Base-by-base conservation (phyloP, 2,329 filamentous ascomycete species). In the Eutypa lata region DNA sequence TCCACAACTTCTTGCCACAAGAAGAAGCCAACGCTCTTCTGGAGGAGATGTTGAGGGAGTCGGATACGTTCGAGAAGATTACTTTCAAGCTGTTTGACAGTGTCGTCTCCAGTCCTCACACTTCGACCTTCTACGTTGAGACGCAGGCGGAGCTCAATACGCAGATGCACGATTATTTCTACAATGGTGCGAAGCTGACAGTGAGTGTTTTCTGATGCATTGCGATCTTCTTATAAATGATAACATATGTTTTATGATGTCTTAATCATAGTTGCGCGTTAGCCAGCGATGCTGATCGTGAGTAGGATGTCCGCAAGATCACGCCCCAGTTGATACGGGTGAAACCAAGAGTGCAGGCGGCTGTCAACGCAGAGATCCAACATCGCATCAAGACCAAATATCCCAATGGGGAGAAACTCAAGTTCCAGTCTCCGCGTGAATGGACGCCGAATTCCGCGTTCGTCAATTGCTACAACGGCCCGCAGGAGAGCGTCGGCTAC, bases 361-460 rank as follows among this genome's bases (percentile, higher is more conserved):
- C 84, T 1, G 92, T 97, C 53, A 96, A 97, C 62, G 63, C 71
- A 2, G 89, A 94, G 66, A 86, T 96, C n/a, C 73, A 81, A 50
- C 75, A 78, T 7, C 85, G 91, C 7, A 94, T 93, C 55, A 74
- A 74, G 47, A 78, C 81, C 3, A 79, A 80, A 51, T 90, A 94
- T 55, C 87, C 88, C 0, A 75, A 74, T 18, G 84, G 86, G 13
- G 78, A 82, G 68, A 96, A 93, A 68, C 80, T 97, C 26, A 86
- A 80, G 60, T 86, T 89, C 61, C 92, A 97, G 65, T 88, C 87
- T 0, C 81, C 90, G 0, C 70, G 80, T 0, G 72, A 79, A 0
- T 97, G 93, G 92, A 75, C 76, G 8, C 90, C 93, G 10, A 97
- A 97, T 65, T 90, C 91, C 0, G 91, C 92, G 0, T 93, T 97